Evolutionary conservation across 1,284 basidiomycete genomes (phyloP).

Genomic region (Papiliotrema laurentii): DNA sequence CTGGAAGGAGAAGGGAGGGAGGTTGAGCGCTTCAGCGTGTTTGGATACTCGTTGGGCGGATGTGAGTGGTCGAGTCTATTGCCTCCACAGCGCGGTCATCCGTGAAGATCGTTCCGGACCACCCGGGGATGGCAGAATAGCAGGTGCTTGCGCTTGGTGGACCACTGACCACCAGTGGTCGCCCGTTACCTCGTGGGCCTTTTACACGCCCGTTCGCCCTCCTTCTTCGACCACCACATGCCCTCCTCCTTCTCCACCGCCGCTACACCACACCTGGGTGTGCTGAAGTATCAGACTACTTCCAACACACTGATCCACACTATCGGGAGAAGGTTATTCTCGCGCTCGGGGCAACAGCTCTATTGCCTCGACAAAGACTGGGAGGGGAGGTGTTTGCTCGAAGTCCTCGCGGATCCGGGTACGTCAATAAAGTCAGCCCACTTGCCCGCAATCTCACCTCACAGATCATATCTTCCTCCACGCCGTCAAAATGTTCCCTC

Average conservation of each 20-base stretch:
- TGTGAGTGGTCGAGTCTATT: conserved; percentile 20
- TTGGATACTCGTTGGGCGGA: conserved; percentile 46
- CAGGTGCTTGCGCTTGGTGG: background rate
- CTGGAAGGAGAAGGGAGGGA: conserved; percentile 29
- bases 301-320: conserved; percentile 50
- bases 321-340: conserved; percentile 69
- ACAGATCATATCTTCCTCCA: conserved; percentile 71
- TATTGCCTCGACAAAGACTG: conserved; percentile 68
- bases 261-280: conserved; percentile 44
- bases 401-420: conserved; percentile 81
- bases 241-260: conserved; percentile 44
- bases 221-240: conserved; percentile 35
- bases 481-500: conserved; percentile 64
- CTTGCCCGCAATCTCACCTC: background rate
- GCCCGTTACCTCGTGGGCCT: conserved; percentile 43
- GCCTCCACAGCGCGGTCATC: background rate
- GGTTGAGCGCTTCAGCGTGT: conserved; percentile 36
- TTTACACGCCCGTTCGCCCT: conserved; percentile 33
- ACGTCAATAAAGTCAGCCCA: conserved; percentile 22
- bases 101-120: background rate
- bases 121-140: background rate
- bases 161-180: conserved; percentile 24
- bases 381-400: conserved; percentile 64
- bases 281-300: conserved; percentile 29
- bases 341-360: conserved; percentile 77